A percentile compares a stretch with the other conserved stretches of the same genome.
phyloP scores from a whole-genome alignment of 2,329 filamentous ascomycete genomes.

The Clarireedia paspali region DNA sequence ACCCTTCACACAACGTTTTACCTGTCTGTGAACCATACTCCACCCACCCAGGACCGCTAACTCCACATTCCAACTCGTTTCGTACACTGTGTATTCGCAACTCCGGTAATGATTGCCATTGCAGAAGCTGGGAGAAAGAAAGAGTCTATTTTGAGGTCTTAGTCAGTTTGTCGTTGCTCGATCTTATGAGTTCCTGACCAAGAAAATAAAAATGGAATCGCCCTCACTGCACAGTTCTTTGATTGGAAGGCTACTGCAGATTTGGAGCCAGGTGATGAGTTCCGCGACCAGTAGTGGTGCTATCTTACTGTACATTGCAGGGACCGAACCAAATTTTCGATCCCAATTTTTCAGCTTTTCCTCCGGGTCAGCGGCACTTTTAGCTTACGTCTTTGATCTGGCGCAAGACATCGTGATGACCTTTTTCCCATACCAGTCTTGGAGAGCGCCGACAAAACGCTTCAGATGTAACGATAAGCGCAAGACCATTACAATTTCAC shows the following conservation, averaged over 20 bases:
- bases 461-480: neutral
- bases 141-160: slow-evolving; percentile 1
- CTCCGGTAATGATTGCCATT: neutral
- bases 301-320: neutral
- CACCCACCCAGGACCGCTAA: neutral
- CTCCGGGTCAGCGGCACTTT: slow-evolving; percentile 6
- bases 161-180: neutral
- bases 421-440: neutral
- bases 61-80: neutral
- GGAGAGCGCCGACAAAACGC: neutral
- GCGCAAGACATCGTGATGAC: neutral
- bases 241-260: neutral
- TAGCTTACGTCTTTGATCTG: neutral
- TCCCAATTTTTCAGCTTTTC: neutral
- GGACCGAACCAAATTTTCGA: neutral
- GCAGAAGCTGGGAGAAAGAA: neutral
- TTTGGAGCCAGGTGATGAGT: neutral
- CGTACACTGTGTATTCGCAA: neutral
- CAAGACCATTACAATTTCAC: neutral
- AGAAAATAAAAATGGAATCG: neutral
- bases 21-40: neutral
- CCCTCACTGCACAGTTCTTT: neutral
- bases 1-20: neutral
- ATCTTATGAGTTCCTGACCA: too few species aligned
- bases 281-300: slow-evolving; percentile 6